Evolutionary conservation across 1,284 basidiomycete genomes (phyloP), one percentile per base, ranked within the genome.

Genomic region (Ustilago bromivora): DNA sequence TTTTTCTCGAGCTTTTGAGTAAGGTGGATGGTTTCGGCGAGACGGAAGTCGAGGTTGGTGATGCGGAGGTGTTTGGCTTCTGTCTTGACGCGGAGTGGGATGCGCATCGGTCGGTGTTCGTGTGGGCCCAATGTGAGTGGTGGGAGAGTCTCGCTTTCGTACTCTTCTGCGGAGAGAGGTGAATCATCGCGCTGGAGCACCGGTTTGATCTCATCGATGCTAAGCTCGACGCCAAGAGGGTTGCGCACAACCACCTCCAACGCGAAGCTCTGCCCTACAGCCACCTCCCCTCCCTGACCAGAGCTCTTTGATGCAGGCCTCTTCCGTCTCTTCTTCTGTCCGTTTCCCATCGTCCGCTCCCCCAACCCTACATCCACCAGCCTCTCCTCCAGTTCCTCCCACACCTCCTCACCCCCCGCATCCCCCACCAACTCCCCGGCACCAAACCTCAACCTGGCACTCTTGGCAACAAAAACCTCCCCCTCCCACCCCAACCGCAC

Each of bases 181-280:
- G 36, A 19, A 34, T n/a, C 41, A 34, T 43, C n/a, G 28, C 12
- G 54, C 28, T 36, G 15, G 54, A 23, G 71, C 52, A 32, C 54
- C 43, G 40, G 62, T 71, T 56, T 36, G 12, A 75, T 64, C 6
- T 19, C 9, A 49, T 61, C 62, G 8, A 80, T 15, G 0, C 55
- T 35, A 8, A 81, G 23, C 3, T 71, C 67, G 23, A 86, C 57
- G 23, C 67, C 70, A 40, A 89, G 85, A 7, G 88, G 88, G 69
- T 89, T 89, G 3, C 56, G 73, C 13, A 87, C 87, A 6, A 79
- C 61, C 4, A 89, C 72, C 36, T 88, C 87, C 32, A 89, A 82
- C 51, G 73, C 73, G 55, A 88, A 87, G 0, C 81, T 67, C 60
- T 88, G 78, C 47, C 74, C 62, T 74, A 75, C 19, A 80, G 87